A percentile compares a stretch with the other conserved stretches of the same genome.
Evolutionary conservation across 257 asterid genomes (phyloP).

Genomic region (Rehmannia glutinosa): DNA sequence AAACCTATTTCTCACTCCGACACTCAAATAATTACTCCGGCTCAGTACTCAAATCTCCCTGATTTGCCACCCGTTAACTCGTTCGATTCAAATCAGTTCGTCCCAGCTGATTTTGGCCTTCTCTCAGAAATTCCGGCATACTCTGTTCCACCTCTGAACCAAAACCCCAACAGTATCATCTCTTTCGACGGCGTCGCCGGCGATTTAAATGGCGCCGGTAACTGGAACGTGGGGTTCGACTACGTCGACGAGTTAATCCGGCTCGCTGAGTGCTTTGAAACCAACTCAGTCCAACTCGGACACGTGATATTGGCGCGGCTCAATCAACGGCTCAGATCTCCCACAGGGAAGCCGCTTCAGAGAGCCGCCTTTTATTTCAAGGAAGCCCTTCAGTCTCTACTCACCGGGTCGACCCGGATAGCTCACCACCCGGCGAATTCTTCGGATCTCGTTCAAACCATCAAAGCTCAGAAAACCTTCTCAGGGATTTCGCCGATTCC

Average conservation of each 20-base stretch:
- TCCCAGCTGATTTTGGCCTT: conserved; percentile 35
- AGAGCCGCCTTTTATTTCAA: conserved; percentile 93
- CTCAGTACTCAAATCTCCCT: conserved; percentile 38
- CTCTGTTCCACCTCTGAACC: conserved; percentile 1
- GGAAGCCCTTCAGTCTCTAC: conserved; percentile 77
- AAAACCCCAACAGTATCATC: conserved; percentile 9
- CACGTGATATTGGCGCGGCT: conserved; percentile 76
- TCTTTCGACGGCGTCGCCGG: conserved; percentile 28
- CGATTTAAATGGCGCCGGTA: not conserved
- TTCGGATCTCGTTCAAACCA: conserved; percentile 59
- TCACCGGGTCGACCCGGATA: conserved; percentile 58
- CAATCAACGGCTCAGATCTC: conserved; percentile 62
- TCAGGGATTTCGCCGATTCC: conserved; percentile 67
- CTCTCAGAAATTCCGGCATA: conserved; percentile 41
- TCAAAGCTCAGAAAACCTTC: conserved; percentile 68
- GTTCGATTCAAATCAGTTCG: conserved; percentile 43
- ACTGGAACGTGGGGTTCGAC: conserved; percentile 53
- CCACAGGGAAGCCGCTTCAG: conserved; percentile 70
- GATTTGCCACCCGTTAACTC: no score
- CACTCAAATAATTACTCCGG: conserved; percentile 1
- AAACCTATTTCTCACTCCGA: conserved; percentile 22
- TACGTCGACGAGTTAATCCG: conserved; percentile 82
- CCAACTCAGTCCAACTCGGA: conserved; percentile 73
- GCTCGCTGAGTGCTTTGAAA: conserved; percentile 82
- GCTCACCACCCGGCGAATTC: conserved; percentile 41